Evolutionary conservation across 352 stramenopile genomes (phyloP), one percentile per base, ranked within the genome.

Genomic region (Globisporangium canariense): DNA sequence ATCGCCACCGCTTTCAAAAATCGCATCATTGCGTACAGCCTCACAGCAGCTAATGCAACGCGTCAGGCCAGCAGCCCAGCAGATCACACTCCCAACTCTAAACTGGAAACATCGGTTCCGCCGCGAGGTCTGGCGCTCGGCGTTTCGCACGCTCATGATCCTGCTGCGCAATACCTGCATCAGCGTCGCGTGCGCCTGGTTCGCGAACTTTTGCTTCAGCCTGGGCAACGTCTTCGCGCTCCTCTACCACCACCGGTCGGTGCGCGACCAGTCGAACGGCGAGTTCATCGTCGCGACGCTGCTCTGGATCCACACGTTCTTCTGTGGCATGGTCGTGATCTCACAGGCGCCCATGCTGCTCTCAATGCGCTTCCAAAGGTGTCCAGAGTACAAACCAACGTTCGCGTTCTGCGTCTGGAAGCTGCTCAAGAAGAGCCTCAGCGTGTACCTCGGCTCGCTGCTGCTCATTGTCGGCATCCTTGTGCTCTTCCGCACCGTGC

Each of bases 271-370:
- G 41, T 25, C 56, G 6, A 50, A 30, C 10, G 41, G 32, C 41
- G 56, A 62, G 56, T 62, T 62, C 4, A 61, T 79, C 22, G 50
- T 69, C 25, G 65, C 66, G 4, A 71, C 66, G 25, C 62, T 78
- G 7, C 40, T 76, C 16, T 82, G 70, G 72, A 74, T 64, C 30
- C 54, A 68, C 8, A 7, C 67, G 16, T 62, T 72, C 16, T 77
- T 73, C 51, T 67, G 54, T 30, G 14, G 22, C 38, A 47, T 73
- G 25, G 62, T 77, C 11, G 70, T 72, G 25, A 28, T 79, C 11
- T 34, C 69, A 3, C 73, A 79, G 8, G 41, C 69, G 5, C 46
- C 65, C 8, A 36, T 74, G n/a, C 66, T 82, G 52, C 20, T 69
- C 25, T 50, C 43, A 2, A 53, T 72, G 40, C 74, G 56, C 10